Base-by-base conservation (phyloP, 306 rosid species). In the Dicorynia guianensis region DNA sequence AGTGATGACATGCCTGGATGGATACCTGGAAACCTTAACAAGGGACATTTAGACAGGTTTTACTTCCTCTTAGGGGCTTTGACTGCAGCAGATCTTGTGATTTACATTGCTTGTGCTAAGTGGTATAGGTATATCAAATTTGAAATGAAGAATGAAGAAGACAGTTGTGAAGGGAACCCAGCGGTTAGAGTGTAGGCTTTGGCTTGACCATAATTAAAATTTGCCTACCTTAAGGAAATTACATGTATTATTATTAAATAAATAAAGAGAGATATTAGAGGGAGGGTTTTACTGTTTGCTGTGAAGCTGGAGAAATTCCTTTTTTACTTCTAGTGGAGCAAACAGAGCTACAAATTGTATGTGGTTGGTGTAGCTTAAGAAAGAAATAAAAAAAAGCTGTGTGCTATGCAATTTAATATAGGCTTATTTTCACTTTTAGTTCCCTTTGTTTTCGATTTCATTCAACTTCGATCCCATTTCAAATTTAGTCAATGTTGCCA, bases 1-100 rank as follows among this genome's bases (percentile, higher is more conserved):
- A 86, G 49, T 30, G 88, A 79, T 70, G 78, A 80, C 0, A 80
- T 84, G 85, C 90, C 88, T 2, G 96, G 97, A 0, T 92, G 97
- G 97, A 92, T 92, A 57, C 96, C 97, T 4, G 83, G 84, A 2
- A 88, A 92, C 80, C 87, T 92, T 0, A 92, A 92, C 74, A 67
- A 42, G 40, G 97, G 97, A 2, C 97, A 88, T 71, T 63, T 92
- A 75, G 90, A 92, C 11, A 77, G 84, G 76, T 92, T 92, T 56
- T 92, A 74, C 70, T 90, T 90, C 77, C 92, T 92, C 40, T 80
- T 92, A 8, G 96, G 96, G 6, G 90, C 80, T 56, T 84, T 92
- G 42, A 92, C 96, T 2, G 59, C 87, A 1, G 87, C 80, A 19
- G 93, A 89, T 52, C 74, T 92, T 6, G 35, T 55, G 3, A 54